These are phyloP conservation scores for Glaciozyma antarctica DNA, from an alignment of 768 basidiomycete species.

Conservation along the genomic window DNA sequence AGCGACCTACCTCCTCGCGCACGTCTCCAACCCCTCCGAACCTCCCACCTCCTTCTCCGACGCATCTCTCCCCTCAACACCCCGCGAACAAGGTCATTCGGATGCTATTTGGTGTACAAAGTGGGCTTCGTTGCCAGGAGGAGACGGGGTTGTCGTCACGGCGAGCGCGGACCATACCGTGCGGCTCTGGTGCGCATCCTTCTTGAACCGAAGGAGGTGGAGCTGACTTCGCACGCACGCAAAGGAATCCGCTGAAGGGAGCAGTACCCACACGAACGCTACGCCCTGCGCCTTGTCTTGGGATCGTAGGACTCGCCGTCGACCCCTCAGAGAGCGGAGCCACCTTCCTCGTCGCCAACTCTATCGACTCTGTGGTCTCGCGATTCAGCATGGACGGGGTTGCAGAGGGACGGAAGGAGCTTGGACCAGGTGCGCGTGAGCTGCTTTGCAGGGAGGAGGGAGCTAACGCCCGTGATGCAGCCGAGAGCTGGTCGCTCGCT, in stretches of 20 bases:
- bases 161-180: constrained; percentile 17
- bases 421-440: constrained; percentile 20
- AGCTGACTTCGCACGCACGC: background rate
- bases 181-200: constrained; percentile 14
- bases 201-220: background rate
- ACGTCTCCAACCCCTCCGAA: background rate
- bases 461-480: background rate
- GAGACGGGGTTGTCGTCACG: constrained; percentile 18
- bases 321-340: constrained; percentile 15
- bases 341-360: constrained; percentile 19
- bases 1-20: constrained; percentile 20
- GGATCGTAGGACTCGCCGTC: constrained; percentile 29
- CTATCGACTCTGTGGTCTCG: constrained; percentile 28
- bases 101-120: constrained; percentile 20
- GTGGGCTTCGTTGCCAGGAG: constrained; percentile 5
- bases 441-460: background rate
- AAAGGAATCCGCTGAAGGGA: constrained; percentile 11
- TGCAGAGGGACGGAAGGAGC: constrained; percentile 24
- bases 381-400: constrained; percentile 22
- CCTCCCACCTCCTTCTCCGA: background rate
- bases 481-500: constrained; percentile 26
- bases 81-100: constrained; percentile 12
- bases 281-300: constrained; percentile 16
- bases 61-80: background rate
- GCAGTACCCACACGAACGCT: constrained; percentile 9